Evolutionary conservation across 2,329 filamentous ascomycete genomes (phyloP).

Genomic region (Fusarium praegraminearum): DNA sequence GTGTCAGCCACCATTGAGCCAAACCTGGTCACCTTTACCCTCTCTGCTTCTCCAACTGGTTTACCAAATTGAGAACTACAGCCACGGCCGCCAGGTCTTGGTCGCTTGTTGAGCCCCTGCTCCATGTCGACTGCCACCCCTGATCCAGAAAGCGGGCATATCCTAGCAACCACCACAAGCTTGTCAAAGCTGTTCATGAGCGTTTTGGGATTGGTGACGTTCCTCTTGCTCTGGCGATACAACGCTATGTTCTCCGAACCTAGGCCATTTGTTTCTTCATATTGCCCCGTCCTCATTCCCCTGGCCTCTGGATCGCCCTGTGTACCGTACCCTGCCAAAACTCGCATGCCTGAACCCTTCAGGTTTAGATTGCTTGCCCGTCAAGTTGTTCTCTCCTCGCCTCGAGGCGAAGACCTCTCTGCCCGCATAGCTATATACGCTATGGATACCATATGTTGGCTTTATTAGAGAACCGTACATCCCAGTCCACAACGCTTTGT

Average conservation of each 20-base stretch:
- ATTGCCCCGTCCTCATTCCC: conserved; percentile 40
- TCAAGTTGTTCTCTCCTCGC: conserved; percentile 50
- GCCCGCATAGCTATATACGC: not conserved
- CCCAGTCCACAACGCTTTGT: conserved; percentile 45
- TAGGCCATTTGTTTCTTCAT: conserved; percentile 48
- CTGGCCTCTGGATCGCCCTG: conserved; percentile 49
- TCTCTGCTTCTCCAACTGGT: conserved; percentile 39
- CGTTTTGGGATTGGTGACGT: conserved; percentile 44
- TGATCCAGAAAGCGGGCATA: conserved; percentile 41
- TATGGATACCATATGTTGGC: conserved; percentile 16
- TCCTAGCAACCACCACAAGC: conserved; percentile 47
- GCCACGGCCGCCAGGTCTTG: conserved; percentile 41
- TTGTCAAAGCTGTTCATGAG: conserved; percentile 44
- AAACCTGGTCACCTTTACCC: conserved; percentile 24
- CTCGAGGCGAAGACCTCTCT: conserved; percentile 35
- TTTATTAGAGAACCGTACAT: conserved; percentile 42
- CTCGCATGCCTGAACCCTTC: conserved; percentile 48
- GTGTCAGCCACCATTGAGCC: conserved; percentile 29
- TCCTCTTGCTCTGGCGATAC: conserved; percentile 46
- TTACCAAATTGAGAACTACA: conserved; percentile 46
- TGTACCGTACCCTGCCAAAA: conserved; percentile 48
- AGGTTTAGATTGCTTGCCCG: conserved; percentile 47
- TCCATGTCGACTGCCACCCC: conserved; percentile 44
- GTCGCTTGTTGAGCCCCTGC: conserved; percentile 45
- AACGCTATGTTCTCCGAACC: conserved; percentile 39